These are phyloP conservation scores for Capsicum baccatum DNA, from an alignment of 257 asterid genomes.

Conservation along the genomic window DNA sequence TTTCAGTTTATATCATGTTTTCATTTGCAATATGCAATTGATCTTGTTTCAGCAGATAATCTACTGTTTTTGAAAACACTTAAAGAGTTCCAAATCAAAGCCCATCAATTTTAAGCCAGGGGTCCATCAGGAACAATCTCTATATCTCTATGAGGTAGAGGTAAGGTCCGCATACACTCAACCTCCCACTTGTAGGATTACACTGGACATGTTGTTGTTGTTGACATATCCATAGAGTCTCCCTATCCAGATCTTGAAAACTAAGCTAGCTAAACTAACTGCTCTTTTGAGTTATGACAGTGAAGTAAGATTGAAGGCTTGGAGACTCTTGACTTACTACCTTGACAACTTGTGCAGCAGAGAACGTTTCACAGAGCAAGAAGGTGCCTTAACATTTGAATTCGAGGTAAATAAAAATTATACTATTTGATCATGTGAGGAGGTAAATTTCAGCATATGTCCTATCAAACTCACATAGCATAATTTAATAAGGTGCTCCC, in stretches of 20 bases:
- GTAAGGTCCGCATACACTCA: too few species aligned
- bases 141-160: too few species aligned
- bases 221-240: not conserved
- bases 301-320: slow-evolving; percentile 89
- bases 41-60: too few species aligned
- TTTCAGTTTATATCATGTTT: too few species aligned
- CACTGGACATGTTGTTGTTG: too few species aligned
- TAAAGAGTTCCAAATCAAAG: too few species aligned
- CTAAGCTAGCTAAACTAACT: slow-evolving; percentile 28
- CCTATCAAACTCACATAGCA: not conserved
- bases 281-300: slow-evolving; percentile 46
- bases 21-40: too few species aligned
- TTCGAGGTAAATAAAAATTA: slow-evolving; percentile 60
- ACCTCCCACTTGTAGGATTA: too few species aligned
- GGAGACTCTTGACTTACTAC: slow-evolving; percentile 80
- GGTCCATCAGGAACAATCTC: too few species aligned
- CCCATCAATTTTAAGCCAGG: too few species aligned
- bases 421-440: not conserved
- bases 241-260: not conserved
- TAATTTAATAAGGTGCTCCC: not conserved
- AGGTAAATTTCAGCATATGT: not conserved
- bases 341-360: slow-evolving; percentile 72
- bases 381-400: slow-evolving; percentile 93
- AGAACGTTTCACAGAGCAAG: slow-evolving; percentile 96
- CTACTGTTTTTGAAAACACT: too few species aligned